Base-by-base conservation (phyloP, 352 stramenopile species). In the Plasmopara muralis region DNA sequence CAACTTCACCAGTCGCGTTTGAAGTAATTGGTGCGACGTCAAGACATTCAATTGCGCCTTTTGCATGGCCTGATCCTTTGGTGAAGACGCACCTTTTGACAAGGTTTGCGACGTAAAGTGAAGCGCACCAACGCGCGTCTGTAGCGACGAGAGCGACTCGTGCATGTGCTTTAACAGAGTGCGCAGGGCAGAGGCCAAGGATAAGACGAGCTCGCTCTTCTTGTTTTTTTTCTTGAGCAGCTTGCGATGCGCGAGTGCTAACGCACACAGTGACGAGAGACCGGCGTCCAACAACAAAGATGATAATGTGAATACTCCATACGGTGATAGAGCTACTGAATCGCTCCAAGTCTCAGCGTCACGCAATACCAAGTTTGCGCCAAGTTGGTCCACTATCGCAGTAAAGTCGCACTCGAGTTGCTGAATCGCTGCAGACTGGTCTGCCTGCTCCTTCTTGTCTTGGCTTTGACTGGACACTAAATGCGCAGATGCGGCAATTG, bases 191-290 rank as follows among this genome's bases (percentile, higher is more conserved):
- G 39, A 43, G 18, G 57, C 49, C 18, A 66, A 47, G 7, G 57
- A 44, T 16, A 48, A 52, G 7, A 72, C 38, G 12, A 62, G 40
- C 20, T 87, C 73, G 45, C 77, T 78, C 50, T 83, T 87, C 52
- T 87, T 89, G 60, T 43, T 58, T 39, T 83, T 87, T 64, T 83
- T 82, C 67, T 87, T 89, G 43, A 43, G 25, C 45, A 69, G 40
- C 15, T 67, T 47, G 0, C 73, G 79, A 37, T 79, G 61, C 13
- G 57, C 49, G 29, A 75, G 47, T 37, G 71, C 74, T 25, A 89
- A 56, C 16, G 79, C 48, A 44, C 70, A 65, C 9, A 85, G 50
- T 10, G 70, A 70, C 53, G 72, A 84, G 30, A 89, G 62, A 9
- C 80, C 78, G 9, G 64, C 71, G 33, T 89, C 74, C n/a, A 67